Percentiles rank a stretch among this genome's conserved stretches.
Conservation (phyloP, 2,329 filamentous ascomycete species). For the Aureobasidium sp. region DNA sequence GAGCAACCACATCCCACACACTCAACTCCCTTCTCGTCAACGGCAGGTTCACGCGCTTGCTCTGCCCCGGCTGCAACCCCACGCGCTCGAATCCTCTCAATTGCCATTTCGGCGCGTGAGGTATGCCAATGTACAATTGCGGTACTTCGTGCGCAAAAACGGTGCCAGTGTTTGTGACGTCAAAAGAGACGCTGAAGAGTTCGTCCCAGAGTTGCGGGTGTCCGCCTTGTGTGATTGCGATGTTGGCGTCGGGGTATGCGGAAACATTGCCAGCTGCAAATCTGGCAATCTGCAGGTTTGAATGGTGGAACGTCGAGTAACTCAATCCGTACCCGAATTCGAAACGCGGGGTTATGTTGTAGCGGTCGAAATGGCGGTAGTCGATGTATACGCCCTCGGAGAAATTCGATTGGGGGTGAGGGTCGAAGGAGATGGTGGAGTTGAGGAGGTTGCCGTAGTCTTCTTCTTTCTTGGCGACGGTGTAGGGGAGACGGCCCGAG, state of each 20-base stretch:
- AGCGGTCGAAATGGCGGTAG: constrained; percentile 39
- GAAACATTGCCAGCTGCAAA: constrained; percentile 52
- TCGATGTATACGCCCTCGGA: constrained; percentile 41
- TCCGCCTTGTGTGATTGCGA: constrained; percentile 45
- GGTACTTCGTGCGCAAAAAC: constrained; percentile 47
- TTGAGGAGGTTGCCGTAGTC: constrained; percentile 51
- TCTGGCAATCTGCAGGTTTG: constrained; percentile 41
- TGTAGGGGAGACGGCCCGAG: constrained; percentile 81
- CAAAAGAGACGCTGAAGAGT: constrained; percentile 52
- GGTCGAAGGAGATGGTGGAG: constrained; percentile 20
- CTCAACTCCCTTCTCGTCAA: constrained; percentile 56
- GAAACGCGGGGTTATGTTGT: constrained; percentile 36
- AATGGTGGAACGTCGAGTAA: constrained; percentile 39
- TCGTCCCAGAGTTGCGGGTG: constrained; percentile 57
- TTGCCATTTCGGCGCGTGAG: constrained; percentile 34
- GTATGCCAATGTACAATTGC: constrained; percentile 42
- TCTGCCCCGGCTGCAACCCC: constrained; percentile 42
- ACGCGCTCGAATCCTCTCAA: constrained; percentile 59
- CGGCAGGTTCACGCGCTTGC: constrained; percentile 44
- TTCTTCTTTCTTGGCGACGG: constrained; percentile 64
- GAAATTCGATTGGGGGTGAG: constrained; percentile 27
- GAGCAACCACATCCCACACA: constrained; percentile 53
- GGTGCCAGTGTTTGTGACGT: constrained; percentile 56
- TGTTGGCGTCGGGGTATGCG: neutral
- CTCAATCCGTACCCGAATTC: constrained; percentile 41